Evolutionary conservation across 2,329 filamentous ascomycete species (phyloP), one percentile per base, ranked within the genome.

Genomic region (Diaporthe australafricana): DNA sequence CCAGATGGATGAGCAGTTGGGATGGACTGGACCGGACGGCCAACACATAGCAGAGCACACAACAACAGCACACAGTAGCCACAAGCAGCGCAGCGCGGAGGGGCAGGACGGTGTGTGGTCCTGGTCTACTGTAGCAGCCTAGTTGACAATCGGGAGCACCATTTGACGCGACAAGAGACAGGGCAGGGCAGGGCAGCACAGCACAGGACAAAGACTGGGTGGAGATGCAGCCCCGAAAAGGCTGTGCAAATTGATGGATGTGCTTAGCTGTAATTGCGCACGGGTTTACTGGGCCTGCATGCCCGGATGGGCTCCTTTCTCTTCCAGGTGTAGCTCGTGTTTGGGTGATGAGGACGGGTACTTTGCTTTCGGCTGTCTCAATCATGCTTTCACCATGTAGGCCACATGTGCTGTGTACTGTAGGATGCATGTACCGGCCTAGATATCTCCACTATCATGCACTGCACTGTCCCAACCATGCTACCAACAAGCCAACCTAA

Each of bases 191-290:
- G n/a, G n/a, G 60, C 57, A 48, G 7, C 27, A 20, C 42, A 38
- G 60, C 30, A 65, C 60, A 50, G 38, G 45, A 50, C 60, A 50
- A 50, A 63, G 60, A 48, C 42, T 11, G 60, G 60, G 60, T 63
- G 60, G 60, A 25, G 57, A 63, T 63, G 30, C 30, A 42, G 57
- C 57, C 42, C 57, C 40, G 48, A 30, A 38, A 50, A 65, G 60
- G 60, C 60, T 65, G 45, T 50, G 60, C 60, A 65, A 38, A 50
- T 65, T 65, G 60, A 65, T 65, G 60, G n/a, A 50, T 65, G 60
- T 50, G 60, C 60, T 50, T 65, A 38, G 45, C 60, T 65, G 60
- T 65, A 50, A 65, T 65, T 65, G n/a, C 60, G 42, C 42, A 63
- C 60, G 60, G 60, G 12, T 32, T 63, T 42, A 48, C 60, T 63